A percentile compares a stretch with the other conserved stretches of the same genome.
These are phyloP conservation scores for Collybiopsis confluens DNA, from an alignment of 768 basidiomycete genomes.

Conservation along the genomic window DNA sequence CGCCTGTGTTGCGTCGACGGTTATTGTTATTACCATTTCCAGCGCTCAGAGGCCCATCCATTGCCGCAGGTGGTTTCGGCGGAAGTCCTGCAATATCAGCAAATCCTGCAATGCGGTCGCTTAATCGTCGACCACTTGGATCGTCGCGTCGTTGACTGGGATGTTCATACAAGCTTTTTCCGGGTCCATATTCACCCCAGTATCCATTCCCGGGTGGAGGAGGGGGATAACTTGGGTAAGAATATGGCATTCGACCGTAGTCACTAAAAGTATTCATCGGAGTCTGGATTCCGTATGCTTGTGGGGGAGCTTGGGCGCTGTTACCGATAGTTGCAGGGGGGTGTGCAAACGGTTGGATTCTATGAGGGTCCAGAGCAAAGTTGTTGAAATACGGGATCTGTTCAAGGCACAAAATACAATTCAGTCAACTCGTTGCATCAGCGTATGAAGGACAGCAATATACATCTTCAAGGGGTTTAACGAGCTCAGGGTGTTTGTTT, in stretches of 20 bases:
- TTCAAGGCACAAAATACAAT: conserved; percentile 11
- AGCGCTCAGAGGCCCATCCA: conserved; percentile 50
- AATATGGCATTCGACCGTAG: conserved; percentile 26
- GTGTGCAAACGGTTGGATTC: conserved; percentile 80
- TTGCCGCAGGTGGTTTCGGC: conserved; percentile 63
- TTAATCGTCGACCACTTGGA: conserved; percentile 59
- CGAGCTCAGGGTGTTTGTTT: conserved; percentile 87
- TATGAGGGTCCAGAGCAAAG: conserved; percentile 94
- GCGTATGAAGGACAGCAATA: conserved; percentile 17
- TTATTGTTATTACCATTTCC: conserved; percentile 40
- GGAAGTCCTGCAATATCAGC: conserved; percentile 71
- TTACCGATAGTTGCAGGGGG: conserved; percentile 67
- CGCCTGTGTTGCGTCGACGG: conserved; percentile 32
- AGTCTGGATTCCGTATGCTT: conserved; percentile 79
- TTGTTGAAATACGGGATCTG: conserved; percentile 91
- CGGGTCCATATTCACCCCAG: conserved; percentile 40
- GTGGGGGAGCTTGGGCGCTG: conserved; percentile 61
- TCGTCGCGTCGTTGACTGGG: conserved; percentile 56
- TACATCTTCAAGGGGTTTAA: conserved; percentile 84
- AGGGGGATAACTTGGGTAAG: conserved; percentile 40
- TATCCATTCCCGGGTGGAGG: conserved; percentile 34
- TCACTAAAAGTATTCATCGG: conserved; percentile 33
- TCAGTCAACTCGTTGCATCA: background rate
- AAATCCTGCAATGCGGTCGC: conserved; percentile 79
- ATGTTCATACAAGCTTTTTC: conserved; percentile 28